phyloP scores from a whole-genome alignment of 2,329 filamentous ascomycete species.

The Aspergillus sp. region DNA sequence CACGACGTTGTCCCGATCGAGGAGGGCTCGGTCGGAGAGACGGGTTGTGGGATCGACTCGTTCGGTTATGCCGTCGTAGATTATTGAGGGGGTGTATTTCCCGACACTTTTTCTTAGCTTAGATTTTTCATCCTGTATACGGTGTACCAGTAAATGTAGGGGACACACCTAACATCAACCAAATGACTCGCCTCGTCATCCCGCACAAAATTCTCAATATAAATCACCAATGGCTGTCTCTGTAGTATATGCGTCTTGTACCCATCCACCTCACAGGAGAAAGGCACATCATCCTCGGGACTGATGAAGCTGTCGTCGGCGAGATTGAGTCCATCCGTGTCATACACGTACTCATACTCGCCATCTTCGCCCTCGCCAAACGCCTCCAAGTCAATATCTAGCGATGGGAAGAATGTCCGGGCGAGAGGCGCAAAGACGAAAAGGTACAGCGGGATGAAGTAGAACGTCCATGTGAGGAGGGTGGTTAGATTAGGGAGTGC shows the following conservation, averaged over 20 bases:
- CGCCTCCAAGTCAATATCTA: conserved; percentile 3
- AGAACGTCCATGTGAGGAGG: conserved; percentile 29
- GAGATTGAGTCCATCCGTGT: conserved; percentile 12
- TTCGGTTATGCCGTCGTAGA: conserved; percentile 48
- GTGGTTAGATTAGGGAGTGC: conserved; percentile 24
- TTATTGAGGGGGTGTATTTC: conserved; percentile 51
- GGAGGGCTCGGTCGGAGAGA: conserved; percentile 47
- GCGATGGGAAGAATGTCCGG: conserved; percentile 18
- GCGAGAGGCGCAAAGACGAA: conserved; percentile 30
- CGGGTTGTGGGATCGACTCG: conserved; percentile 46
- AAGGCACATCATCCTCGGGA: conserved; percentile 25
- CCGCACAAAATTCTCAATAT: conserved; percentile 53
- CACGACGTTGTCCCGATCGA: conserved; percentile 45
- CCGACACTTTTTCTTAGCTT: conserved; percentile 23
- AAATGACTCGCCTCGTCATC: conserved; percentile 46
- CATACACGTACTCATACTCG: conserved; percentile 7
- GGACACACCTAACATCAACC: conserved; percentile 48
- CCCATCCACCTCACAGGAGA: conserved; percentile 14
- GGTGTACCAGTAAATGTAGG: background rate
- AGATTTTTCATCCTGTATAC: background rate
- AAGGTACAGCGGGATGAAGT: conserved; percentile 32
- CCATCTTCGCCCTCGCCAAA: conserved; percentile 9
- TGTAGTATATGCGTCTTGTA: conserved; percentile 47
- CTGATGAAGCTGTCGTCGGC: conserved; percentile 30
- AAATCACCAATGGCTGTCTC: conserved; percentile 52